Evolutionary conservation across 2,329 filamentous ascomycete species (phyloP).

Genomic region (Neonectria punicea): DNA sequence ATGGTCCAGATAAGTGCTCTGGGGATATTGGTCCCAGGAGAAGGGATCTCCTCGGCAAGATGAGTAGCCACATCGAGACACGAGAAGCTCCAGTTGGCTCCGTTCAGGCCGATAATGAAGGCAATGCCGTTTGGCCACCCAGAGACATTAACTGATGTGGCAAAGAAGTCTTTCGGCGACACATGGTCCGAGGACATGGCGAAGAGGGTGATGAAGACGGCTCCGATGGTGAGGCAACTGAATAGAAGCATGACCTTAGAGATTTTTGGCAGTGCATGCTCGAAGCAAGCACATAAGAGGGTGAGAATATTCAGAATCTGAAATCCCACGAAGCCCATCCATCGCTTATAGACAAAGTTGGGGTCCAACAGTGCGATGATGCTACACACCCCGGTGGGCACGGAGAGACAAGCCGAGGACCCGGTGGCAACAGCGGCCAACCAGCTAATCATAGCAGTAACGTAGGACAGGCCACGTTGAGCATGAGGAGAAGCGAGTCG

Average conservation of each 20-base stretch:
- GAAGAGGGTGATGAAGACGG: slow-evolving; percentile 42
- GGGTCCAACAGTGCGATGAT: slow-evolving; percentile 38
- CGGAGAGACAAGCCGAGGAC: slow-evolving; percentile 39
- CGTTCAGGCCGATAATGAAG: slow-evolving; percentile 45
- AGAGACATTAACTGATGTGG: slow-evolving; percentile 32
- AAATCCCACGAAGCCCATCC: slow-evolving; percentile 44
- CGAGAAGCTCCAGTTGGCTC: slow-evolving; percentile 45
- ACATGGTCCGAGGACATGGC: slow-evolving; percentile 35
- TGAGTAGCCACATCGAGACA: slow-evolving; percentile 44
- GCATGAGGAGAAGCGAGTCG: slow-evolving; percentile 30
- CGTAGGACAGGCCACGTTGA: slow-evolving; percentile 37
- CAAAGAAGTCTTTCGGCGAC: slow-evolving; percentile 37
- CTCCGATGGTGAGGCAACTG: slow-evolving; percentile 37
- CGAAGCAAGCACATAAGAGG: slow-evolving; percentile 34
- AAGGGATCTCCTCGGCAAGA: slow-evolving; percentile 45
- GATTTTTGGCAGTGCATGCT: slow-evolving; percentile 39
- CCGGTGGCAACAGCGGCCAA: slow-evolving; percentile 40
- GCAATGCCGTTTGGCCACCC: slow-evolving; percentile 44
- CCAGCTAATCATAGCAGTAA: slow-evolving; percentile 42
- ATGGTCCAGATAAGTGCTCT: slow-evolving; percentile 41
- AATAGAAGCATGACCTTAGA: slow-evolving; percentile 41
- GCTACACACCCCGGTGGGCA: slow-evolving; percentile 33
- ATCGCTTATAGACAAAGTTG: slow-evolving; percentile 38
- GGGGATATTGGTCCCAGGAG: slow-evolving; percentile 38
- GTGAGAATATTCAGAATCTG: slow-evolving; percentile 41